Evolutionary conservation across 768 basidiomycete genomes (phyloP).

Genomic region (Pleurotus citrinopileatus): DNA sequence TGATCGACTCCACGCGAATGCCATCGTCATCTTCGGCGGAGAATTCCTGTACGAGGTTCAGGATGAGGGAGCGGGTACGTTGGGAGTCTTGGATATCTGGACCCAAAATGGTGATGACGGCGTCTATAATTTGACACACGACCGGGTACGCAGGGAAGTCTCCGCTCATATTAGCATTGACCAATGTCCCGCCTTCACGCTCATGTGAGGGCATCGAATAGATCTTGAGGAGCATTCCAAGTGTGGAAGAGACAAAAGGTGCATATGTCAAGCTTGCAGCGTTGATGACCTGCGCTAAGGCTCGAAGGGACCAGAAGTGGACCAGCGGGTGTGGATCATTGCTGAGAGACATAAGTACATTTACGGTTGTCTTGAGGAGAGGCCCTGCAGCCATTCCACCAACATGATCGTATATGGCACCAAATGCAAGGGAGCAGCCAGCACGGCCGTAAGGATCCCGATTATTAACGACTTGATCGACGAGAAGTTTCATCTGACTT

Average conservation of each 20-base stretch:
- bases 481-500: conserved; percentile 82
- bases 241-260: conserved; percentile 82
- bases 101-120: conserved; percentile 89
- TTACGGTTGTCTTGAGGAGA: conserved; percentile 91
- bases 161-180: conserved; percentile 82
- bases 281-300: conserved; percentile 83
- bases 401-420: conserved; percentile 87
- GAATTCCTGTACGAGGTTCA: conserved; percentile 85
- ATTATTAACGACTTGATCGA: conserved; percentile 92
- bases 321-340: conserved; percentile 97
- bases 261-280: conserved; percentile 91
- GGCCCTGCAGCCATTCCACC: conserved; percentile 95
- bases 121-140: conserved; percentile 89
- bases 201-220: conserved; percentile 92
- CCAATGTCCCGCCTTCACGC: conserved; percentile 81
- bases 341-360: conserved; percentile 90
- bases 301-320: conserved; percentile 89
- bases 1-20: conserved; percentile 90
- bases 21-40: conserved; percentile 83
- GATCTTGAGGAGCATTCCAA: conserved; percentile 88
- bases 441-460: conserved; percentile 90
- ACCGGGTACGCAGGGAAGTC: conserved; percentile 92
- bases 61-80: conserved; percentile 73
- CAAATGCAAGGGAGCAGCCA: conserved; percentile 91
- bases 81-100: conserved; percentile 92